Conservation (phyloP, 1,284 basidiomycete genomes). For the Ceratobasidium sp. region DNA sequence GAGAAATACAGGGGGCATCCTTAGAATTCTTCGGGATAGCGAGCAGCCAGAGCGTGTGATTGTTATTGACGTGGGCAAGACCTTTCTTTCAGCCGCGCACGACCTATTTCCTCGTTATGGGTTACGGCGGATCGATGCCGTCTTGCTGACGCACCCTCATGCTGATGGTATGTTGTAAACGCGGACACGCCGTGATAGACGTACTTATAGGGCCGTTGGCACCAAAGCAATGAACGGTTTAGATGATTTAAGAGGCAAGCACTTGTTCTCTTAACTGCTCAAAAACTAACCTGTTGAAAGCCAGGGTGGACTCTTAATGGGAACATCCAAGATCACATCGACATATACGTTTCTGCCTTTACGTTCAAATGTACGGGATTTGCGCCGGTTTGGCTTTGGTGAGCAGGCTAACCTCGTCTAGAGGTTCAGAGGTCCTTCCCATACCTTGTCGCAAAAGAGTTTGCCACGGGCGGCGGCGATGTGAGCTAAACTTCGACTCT, state of each 20-base stretch:
- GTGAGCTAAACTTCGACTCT: slow-evolving; percentile 58
- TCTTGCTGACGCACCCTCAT: slow-evolving; percentile 83
- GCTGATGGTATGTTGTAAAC: slow-evolving; percentile 70
- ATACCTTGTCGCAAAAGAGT: slow-evolving; percentile 79
- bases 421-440: slow-evolving; percentile 79
- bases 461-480: slow-evolving; percentile 82
- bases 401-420: neutral
- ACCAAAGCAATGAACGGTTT: slow-evolving; percentile 80
- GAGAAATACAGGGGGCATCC: slow-evolving; percentile 77
- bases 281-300: neutral
- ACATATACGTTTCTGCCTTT: slow-evolving; percentile 74
- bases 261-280: neutral
- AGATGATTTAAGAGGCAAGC: slow-evolving; percentile 80
- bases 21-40: slow-evolving; percentile 64
- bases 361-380: slow-evolving; percentile 62
- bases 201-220: slow-evolving; percentile 47
- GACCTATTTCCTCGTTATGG: slow-evolving; percentile 71
- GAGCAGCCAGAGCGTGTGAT: slow-evolving; percentile 62
- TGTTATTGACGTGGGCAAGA: slow-evolving; percentile 85
- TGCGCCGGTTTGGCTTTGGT: neutral
- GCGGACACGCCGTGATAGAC: slow-evolving; percentile 2
- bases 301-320: slow-evolving; percentile 78
- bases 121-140: slow-evolving; percentile 78
- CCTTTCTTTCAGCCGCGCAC: slow-evolving; percentile 75
- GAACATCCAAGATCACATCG: slow-evolving; percentile 77